Percentiles rank a stretch among this genome's conserved stretches.
Evolutionary conservation across 768 basidiomycete species (phyloP).

Genomic region (Chiua virens): DNA sequence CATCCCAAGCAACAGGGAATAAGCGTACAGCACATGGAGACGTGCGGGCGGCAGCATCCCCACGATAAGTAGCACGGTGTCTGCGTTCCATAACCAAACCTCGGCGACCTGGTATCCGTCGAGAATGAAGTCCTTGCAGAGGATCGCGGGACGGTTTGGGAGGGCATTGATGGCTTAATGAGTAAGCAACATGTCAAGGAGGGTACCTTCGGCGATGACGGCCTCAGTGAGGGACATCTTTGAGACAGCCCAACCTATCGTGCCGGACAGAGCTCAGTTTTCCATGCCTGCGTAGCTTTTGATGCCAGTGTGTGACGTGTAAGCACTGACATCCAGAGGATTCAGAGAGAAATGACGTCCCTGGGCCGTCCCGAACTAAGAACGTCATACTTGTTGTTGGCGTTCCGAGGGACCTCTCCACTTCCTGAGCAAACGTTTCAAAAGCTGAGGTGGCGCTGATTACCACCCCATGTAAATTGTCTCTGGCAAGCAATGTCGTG

Average conservation of each 20-base stretch:
- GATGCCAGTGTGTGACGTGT: neutral
- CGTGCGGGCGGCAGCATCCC: slow-evolving; percentile 82
- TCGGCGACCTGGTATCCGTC: slow-evolving; percentile 95
- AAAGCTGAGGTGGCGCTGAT: no score
- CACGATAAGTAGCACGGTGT: no score
- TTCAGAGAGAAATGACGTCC: slow-evolving; percentile 39
- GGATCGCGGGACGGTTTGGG: slow-evolving; percentile 89
- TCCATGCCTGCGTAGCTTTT: slow-evolving; percentile 89
- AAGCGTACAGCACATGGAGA: slow-evolving; percentile 76
- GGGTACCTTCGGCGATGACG: slow-evolving; percentile 91
- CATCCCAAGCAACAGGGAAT: slow-evolving; percentile 85
- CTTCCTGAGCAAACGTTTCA: no score
- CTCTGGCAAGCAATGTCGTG: no score
- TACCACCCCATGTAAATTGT: no score
- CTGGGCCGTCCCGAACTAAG: no score
- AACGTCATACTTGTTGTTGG: no score
- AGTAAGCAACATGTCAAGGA: slow-evolving; percentile 91
- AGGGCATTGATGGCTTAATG: slow-evolving; percentile 82
- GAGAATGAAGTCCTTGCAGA: slow-evolving; percentile 97
- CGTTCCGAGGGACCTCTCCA: no score
- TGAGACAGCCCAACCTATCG: slow-evolving; percentile 69
- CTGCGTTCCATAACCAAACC: slow-evolving; percentile 94
- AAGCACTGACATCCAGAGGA: neutral
- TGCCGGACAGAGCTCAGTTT: slow-evolving; percentile 45
- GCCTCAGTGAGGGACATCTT: slow-evolving; percentile 89